Conservation (phyloP, 2,329 filamentous ascomycete species). For the Fusarium sp. region DNA sequence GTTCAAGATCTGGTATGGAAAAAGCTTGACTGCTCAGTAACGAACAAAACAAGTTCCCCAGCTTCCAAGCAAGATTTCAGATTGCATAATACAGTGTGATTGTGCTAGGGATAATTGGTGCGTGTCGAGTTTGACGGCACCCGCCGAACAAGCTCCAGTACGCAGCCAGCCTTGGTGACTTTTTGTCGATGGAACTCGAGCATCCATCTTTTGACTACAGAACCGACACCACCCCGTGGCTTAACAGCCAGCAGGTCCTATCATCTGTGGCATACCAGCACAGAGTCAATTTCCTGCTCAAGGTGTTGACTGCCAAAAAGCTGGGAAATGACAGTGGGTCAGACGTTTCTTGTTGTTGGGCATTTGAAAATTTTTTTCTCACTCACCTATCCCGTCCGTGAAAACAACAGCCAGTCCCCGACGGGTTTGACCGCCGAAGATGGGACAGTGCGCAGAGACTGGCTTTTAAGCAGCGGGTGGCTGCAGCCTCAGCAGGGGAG, state of each 20-base stretch:
- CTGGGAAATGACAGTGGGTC: slow-evolving; percentile 35
- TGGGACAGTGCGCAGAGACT: slow-evolving; percentile 31
- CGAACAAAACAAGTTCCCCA: slow-evolving; percentile 17
- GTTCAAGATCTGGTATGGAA: slow-evolving; percentile 25
- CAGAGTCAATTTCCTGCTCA: not conserved
- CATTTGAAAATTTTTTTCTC: slow-evolving; percentile 35
- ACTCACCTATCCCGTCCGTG: not conserved
- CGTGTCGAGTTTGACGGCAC: slow-evolving; percentile 4
- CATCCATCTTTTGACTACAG: not conserved
- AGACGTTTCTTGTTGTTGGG: slow-evolving; percentile 20
- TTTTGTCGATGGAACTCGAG: not conserved
- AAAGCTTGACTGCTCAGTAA: slow-evolving; percentile 9
- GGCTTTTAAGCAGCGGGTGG: slow-evolving; percentile 13
- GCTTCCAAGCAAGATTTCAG: slow-evolving; percentile 25
- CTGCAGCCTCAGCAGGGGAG: slow-evolving; percentile 14
- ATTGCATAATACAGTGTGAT: slow-evolving; percentile 27
- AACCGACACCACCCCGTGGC: not conserved
- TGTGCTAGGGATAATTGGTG: slow-evolving; percentile 13
- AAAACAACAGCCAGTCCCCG: not conserved
- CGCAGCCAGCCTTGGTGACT: slow-evolving; percentile 1
- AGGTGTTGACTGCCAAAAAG: slow-evolving; percentile 14
- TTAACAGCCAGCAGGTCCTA: not conserved
- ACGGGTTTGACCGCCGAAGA: slow-evolving; percentile 9
- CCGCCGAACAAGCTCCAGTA: slow-evolving; percentile 19
- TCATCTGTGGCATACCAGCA: not conserved